A percentile compares a stretch with the other conserved stretches of the same genome.
phyloP scores from a whole-genome alignment of 345 rosid species.

The Eucalyptus marginata region DNA sequence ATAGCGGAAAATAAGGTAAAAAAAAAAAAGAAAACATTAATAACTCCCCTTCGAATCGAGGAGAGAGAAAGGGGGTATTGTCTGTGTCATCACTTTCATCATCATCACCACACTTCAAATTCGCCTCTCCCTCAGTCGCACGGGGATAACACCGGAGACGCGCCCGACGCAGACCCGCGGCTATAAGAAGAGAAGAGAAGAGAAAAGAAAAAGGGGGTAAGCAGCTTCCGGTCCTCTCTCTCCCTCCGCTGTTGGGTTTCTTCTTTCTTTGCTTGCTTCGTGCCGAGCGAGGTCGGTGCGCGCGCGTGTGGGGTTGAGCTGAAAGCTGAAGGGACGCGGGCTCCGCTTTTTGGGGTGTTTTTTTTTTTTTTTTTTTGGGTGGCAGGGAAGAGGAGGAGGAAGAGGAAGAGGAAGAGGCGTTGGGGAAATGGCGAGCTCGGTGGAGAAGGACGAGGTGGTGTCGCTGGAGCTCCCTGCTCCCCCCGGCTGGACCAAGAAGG shows the following conservation, averaged over 20 bases:
- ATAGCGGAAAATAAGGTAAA: not conserved
- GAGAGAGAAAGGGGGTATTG: not conserved
- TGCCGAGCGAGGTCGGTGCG: not conserved
- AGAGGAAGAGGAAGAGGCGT: not conserved
- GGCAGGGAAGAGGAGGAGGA: not conserved
- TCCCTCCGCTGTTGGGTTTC: not conserved
- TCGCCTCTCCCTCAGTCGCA: not conserved
- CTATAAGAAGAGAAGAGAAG: not conserved
- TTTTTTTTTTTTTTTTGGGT: no score
- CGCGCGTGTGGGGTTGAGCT: not conserved
- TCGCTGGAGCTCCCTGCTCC: slow-evolving; percentile 40
- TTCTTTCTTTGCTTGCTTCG: not conserved
- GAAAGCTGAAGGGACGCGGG: not conserved
- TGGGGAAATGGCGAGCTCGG: slow-evolving; percentile 14
- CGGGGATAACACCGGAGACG: not conserved
- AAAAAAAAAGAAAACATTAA: not conserved
- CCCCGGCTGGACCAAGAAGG: slow-evolving; percentile 35
- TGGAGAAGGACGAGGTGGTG: slow-evolving; percentile 18
- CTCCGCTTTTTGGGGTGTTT: not conserved
- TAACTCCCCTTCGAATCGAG: not conserved
- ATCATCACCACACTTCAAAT: not conserved
- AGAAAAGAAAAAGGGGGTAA: not conserved
- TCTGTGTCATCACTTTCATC: not conserved
- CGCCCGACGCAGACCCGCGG: not conserved
- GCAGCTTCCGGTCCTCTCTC: not conserved